Evolutionary conservation across 345 rosid species (phyloP).

Genomic region (Lepidium aucheri): DNA sequence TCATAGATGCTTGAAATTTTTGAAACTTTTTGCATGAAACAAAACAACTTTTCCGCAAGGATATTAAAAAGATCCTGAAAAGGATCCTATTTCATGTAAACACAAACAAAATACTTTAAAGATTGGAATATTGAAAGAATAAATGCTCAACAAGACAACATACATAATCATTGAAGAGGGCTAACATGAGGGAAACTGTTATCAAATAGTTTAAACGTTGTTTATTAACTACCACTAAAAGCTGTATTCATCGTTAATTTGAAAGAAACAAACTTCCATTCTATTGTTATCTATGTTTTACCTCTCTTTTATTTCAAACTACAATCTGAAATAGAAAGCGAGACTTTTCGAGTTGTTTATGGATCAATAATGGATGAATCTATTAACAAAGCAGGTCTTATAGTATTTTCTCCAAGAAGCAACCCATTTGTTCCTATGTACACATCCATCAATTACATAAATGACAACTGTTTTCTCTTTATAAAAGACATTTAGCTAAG

Average conservation of each 20-base stretch:
- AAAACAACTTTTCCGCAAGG: not conserved
- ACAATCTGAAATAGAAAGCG: conserved; percentile 48
- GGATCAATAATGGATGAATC: conserved; percentile 96
- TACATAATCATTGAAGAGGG: not conserved
- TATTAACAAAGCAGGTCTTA: conserved; percentile 57
- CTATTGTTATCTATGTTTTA: conserved; percentile 16
- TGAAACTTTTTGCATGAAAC: no score
- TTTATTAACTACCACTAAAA: not conserved
- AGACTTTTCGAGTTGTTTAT: conserved; percentile 66
- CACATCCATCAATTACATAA: conserved; percentile 66
- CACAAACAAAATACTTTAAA: no score
- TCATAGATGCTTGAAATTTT: not conserved
- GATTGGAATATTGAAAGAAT: not conserved
- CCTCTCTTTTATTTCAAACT: conserved; percentile 53
- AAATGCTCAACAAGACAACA: not conserved
- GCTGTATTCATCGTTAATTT: not conserved
- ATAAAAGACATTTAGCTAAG: not conserved
- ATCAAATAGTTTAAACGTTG: not conserved
- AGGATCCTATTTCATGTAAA: no score
- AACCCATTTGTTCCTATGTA: conserved; percentile 72
- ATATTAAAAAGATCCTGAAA: not conserved
- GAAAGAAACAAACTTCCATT: not conserved
- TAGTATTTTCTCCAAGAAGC: conserved; percentile 48
- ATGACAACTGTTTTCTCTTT: not conserved
- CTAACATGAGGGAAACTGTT: not conserved